Conservation (phyloP, 441 rosid species). For the Cnidoscolus chayamansa region DNA sequence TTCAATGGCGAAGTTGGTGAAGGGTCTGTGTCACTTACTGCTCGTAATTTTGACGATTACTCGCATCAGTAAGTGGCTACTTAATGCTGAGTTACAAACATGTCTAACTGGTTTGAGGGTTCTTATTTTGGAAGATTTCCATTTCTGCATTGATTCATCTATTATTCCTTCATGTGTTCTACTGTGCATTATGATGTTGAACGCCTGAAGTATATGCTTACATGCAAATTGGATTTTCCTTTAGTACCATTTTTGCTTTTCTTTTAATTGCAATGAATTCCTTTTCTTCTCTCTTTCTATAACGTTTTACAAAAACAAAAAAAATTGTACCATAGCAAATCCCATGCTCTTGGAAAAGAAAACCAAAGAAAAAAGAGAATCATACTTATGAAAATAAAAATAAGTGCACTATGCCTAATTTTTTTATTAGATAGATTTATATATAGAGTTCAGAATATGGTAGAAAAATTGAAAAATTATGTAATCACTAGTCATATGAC, state of each 20-base stretch:
- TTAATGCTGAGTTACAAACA: conserved; percentile 23
- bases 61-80: conserved; percentile 70
- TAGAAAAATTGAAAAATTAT: neutral
- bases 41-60: conserved; percentile 60
- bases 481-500: neutral
- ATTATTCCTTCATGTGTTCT: too few species aligned
- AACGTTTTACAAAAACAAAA: too few species aligned
- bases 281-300: neutral
- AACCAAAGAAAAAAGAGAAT: neutral
- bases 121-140: conserved; percentile 8
- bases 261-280: neutral
- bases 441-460: neutral
- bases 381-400: neutral
- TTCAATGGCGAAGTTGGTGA: conserved; percentile 59
- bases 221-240: neutral
- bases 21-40: conserved; percentile 54
- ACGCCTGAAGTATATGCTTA: neutral
- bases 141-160: neutral
- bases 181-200: neutral
- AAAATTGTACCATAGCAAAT: neutral
- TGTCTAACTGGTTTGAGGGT: conserved; percentile 15
- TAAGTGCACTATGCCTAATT: neutral
- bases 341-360: neutral
- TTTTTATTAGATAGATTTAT: neutral
- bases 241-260: neutral